A percentile compares a stretch with the other conserved stretches of the same genome.
Conservation (phyloP, 495 filamentous ascomycete genomes). For the Annulohypoxylon nitens region DNA sequence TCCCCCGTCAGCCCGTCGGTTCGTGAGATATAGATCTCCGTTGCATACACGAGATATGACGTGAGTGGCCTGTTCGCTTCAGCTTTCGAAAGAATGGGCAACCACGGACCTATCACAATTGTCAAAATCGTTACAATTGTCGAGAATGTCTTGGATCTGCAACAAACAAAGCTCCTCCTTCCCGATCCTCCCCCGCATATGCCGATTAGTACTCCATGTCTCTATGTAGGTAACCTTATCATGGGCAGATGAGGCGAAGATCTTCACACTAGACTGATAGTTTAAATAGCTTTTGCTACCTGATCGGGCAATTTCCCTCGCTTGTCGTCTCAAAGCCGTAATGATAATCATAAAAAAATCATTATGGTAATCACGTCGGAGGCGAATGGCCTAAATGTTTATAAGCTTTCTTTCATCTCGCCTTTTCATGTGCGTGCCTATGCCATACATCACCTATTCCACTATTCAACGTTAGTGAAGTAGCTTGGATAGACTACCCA, state of each 20-base stretch:
- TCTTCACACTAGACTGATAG: background rate
- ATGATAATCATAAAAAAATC: conserved; percentile 13
- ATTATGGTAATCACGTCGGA: conserved; percentile 19
- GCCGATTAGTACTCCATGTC: no score
- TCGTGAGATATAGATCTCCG: conserved; percentile 13
- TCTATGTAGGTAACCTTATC: background rate
- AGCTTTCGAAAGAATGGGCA: background rate
- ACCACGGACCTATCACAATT: conserved; percentile 5
- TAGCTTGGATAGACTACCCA: background rate
- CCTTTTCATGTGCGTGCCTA: background rate
- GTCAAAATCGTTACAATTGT: background rate
- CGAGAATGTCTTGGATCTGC: conserved; percentile 17
- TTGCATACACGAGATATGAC: conserved; percentile 37
- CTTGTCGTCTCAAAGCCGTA: conserved; percentile 19
- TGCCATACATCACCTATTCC: background rate
- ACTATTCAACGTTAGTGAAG: background rate
- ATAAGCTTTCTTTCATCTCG: conserved; percentile 30
- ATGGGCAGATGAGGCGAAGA: background rate
- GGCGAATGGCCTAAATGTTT: conserved; percentile 17
- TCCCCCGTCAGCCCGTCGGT: no score
- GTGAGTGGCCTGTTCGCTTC: conserved; percentile 27
- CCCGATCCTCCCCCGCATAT: conserved; percentile 16
- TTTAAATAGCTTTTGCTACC: conserved; percentile 7
- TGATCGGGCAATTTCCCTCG: conserved; percentile 16
- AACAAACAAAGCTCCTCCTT: conserved; percentile 5